Evolutionary conservation across 1,284 basidiomycete genomes (phyloP), one percentile per base, ranked within the genome.

Genomic region (Sparassis latifolia): DNA sequence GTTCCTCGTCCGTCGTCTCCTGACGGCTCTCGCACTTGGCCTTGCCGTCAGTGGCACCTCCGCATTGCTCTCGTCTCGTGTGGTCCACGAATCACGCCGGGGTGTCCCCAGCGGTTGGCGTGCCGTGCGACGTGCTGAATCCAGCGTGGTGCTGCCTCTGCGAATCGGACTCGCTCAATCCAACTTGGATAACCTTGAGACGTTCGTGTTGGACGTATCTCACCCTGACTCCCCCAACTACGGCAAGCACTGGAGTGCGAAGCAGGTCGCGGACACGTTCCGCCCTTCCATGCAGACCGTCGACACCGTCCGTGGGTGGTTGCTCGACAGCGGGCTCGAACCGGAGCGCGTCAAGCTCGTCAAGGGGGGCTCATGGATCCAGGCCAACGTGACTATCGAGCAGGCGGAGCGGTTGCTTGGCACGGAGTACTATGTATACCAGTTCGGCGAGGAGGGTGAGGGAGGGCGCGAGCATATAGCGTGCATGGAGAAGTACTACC

Each of bases 381-480:
- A 69, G 35, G 63, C 76, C 31, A 70, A 76, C 50, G 67, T 70
- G 5, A 72, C 71, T 3, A 63, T 76, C 7, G 66, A 62, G 41
- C 73, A 77, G 53, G 72, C 74, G 2, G 76, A 79, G 58, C 47
- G 59, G 29, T 64, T 79, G 10, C 61, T 79, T 42, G 64, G 63
- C 44, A 70, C 76, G 2, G 66, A 76, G 52, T 79, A 78, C 60
- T 64, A 70, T 54, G 64, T 74, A 10, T 79, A 73, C 57, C 57
- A 59, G 42, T 75, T 77, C 50, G 61, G 66, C 50, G 70, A 31
- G 32, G 48, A 52, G 31, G 7, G 7, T 37, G 71, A 20, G 20
- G 48, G 58, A 73, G 52, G 71, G 69, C 69, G 48, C 44, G 48
- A 58, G 48, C 61, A 59, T 44, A 35, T 55, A 69, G 74, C 69